Evolutionary conservation across 225 moss, liverwort and hornwort genomes (phyloP), one percentile per base, ranked within the genome.

Genomic region (Polytrichum formosum): DNA sequence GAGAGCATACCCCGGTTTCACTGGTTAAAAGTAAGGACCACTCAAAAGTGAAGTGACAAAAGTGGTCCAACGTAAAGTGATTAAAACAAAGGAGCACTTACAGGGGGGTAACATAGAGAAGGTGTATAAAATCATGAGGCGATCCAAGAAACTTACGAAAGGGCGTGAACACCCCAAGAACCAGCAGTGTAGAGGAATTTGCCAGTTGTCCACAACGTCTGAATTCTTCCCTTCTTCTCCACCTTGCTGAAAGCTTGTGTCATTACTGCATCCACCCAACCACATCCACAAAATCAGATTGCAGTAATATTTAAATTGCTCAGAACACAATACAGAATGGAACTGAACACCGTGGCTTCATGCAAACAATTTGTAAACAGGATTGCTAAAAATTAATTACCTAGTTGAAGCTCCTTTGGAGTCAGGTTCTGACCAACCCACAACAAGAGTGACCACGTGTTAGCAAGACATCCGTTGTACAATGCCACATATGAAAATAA

Each of bases 91-190:
- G 35, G 2, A 46, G 0, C 13, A 46, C 46, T 46, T 46, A 46
- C 46, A 46, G 46, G 46, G 13, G 16, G 13, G 0, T 8, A 35
- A 35, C 8, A 35, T 35, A 8, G 35, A 35, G 9, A 10, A 46
- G 46, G 46, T 46, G 16, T 46, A 46, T 16, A 46, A 13, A 46
- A 46, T 46, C 46, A 46, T 16, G 4, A 46, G 46, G 9, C 21
- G 58, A 20, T 7, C 2, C 4, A 58, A 22, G 23, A 23, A 65
- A 86, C 93, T 85, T 82, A 96, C 95, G 82, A 90, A n/a, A 87
- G 77, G 64, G 85, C 86, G 26, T 91, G 83, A 61, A 82, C 96
- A 76, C 90, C 91, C 89, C 93, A 89, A 28, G 88, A 91, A 69
- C 88, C 83, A 78, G 89, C 87, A 68, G 85, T 75, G 26, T 84